Evolutionary conservation across 352 stramenopile species (phyloP).

Genomic region (Phytophthora hibernalis): DNA sequence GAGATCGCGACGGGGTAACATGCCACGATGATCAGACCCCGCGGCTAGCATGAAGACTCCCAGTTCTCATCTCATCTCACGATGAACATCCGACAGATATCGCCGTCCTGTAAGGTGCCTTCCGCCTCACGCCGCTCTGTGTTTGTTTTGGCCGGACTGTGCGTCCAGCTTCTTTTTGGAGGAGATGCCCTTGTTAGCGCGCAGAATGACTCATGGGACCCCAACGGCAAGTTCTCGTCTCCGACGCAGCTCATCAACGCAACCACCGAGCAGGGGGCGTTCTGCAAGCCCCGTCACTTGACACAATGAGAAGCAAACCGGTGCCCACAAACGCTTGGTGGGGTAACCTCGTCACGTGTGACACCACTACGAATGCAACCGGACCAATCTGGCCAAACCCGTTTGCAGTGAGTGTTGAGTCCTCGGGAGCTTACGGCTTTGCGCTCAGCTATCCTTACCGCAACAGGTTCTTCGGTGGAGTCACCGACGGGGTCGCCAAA

Average conservation of each 20-base stretch:
- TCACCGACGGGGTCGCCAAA: slow-evolving; percentile 44
- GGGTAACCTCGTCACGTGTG: slow-evolving; percentile 82
- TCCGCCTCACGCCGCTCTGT: slow-evolving; percentile 11
- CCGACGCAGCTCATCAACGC: slow-evolving; percentile 44
- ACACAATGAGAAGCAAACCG: slow-evolving; percentile 43
- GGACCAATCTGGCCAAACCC: slow-evolving; percentile 74
- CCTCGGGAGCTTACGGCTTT: slow-evolving; percentile 50
- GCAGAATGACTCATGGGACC: slow-evolving; percentile 59
- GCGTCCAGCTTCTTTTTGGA: slow-evolving; percentile 24
- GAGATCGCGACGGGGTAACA: not conserved
- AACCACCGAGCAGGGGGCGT: slow-evolving; percentile 41
- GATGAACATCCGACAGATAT: slow-evolving; percentile 29
- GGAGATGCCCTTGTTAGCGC: slow-evolving; percentile 21
- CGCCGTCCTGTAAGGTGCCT: slow-evolving; percentile 7
- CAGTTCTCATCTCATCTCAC: slow-evolving; percentile 40
- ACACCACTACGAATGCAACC: slow-evolving; percentile 54
- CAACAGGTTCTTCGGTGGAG: slow-evolving; percentile 67
- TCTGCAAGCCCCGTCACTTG: slow-evolving; percentile 71
- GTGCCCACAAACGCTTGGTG: slow-evolving; percentile 87
- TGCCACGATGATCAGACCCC: not conserved
- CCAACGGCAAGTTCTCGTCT: slow-evolving; percentile 40
- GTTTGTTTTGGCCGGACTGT: slow-evolving; percentile 30
- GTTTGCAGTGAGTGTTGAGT: slow-evolving; percentile 64
- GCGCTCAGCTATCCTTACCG: slow-evolving; percentile 71
- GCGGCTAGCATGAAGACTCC: slow-evolving; percentile 1